A percentile compares a stretch with the other conserved stretches of the same genome.
phyloP scores from a whole-genome alignment of 176 grass and related monocot species.

The Carex pumila region DNA sequence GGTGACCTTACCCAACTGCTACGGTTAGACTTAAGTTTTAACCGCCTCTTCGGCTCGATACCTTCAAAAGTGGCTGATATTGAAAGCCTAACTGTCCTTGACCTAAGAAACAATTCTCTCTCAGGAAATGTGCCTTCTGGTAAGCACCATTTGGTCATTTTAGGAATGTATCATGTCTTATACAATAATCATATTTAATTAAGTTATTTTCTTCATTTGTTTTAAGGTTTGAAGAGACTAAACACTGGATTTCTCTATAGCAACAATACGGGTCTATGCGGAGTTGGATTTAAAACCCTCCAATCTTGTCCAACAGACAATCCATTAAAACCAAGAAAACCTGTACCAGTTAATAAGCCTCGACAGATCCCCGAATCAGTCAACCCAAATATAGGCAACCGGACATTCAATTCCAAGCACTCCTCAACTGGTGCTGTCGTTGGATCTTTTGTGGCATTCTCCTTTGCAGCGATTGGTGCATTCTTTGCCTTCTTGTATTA shows the following conservation, averaged over 20 bases:
- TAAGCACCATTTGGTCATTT: conserved; percentile 21
- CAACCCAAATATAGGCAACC: conserved; percentile 24
- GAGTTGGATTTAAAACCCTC: conserved; percentile 47
- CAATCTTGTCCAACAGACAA: conserved; percentile 34
- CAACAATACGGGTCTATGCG: conserved; percentile 67
- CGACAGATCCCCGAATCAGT: conserved; percentile 37
- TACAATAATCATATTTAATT: not conserved
- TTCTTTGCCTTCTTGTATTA: conserved; percentile 41
- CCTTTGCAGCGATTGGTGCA: conserved; percentile 28
- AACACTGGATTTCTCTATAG: conserved; percentile 43
- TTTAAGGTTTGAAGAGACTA: conserved; percentile 56
- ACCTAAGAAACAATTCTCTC: conserved; percentile 62
- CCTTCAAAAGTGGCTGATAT: conserved; percentile 55
- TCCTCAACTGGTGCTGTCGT: conserved; percentile 32
- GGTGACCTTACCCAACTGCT: conserved; percentile 42
- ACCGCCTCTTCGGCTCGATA: conserved; percentile 66
- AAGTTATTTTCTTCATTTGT: conserved; percentile 7
- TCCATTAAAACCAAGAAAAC: conserved; percentile 42
- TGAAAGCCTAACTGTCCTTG: conserved; percentile 35
- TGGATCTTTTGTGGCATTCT: conserved; percentile 40
- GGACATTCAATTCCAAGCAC: conserved; percentile 22
- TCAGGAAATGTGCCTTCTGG: conserved; percentile 73
- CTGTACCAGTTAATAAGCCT: conserved; percentile 54
- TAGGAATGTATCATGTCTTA: not conserved
- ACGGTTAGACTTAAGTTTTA: conserved; percentile 79